Base-by-base conservation (phyloP, 208 protist species). In the Strigomonas galati region DNA sequence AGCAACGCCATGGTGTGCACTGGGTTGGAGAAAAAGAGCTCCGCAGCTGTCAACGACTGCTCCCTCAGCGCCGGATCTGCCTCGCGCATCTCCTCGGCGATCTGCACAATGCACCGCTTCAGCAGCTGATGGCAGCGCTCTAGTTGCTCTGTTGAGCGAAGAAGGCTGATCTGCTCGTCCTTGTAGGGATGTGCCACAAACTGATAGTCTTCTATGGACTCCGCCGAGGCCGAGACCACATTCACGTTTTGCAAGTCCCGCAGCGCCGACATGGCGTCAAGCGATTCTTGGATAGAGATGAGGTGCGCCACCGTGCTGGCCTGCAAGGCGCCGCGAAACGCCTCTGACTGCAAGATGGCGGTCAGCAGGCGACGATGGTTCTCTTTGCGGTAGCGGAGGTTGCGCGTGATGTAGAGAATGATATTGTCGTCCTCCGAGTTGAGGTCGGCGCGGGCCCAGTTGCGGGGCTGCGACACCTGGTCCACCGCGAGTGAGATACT, bases 161-260 rank as follows among this genome's bases (percentile, higher is more conserved):
- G 21, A 26, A 77, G 52, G 5, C 24, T 40, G 23, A 58, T 37
- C n/a, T 66, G 40, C 54, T 26, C 5, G 2, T 55, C 30, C 21
- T 59, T 28, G 54, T 35, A 21, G 63, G 53, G 53, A 24, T 17
- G 35, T 4, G 35, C 35, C 7, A 40, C 35, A 10, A 10, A 40
- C 7, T 10, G 35, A 10, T 40, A 40, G 35, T 40, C 35, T 10
- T 40, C 35, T 10, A 40, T 40, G 7, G 35, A 4, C 35, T 40
- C 35, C 35, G 35, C 35, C 7, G 35, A 40, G 35, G n/a, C n/a
- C n/a, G 35, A 40, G 7, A 40, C 35, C 35, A 40, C 64, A 32
- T 74, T 79, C 10, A 89, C 82, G 66, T 94, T 94, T 63, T 94
- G 89, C 58, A 94, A 56, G 21, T 80, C 73, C 43, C 89, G 75